Evolutionary conservation across 768 basidiomycete species (phyloP).

Genomic region (Favolaschia claudopus): DNA sequence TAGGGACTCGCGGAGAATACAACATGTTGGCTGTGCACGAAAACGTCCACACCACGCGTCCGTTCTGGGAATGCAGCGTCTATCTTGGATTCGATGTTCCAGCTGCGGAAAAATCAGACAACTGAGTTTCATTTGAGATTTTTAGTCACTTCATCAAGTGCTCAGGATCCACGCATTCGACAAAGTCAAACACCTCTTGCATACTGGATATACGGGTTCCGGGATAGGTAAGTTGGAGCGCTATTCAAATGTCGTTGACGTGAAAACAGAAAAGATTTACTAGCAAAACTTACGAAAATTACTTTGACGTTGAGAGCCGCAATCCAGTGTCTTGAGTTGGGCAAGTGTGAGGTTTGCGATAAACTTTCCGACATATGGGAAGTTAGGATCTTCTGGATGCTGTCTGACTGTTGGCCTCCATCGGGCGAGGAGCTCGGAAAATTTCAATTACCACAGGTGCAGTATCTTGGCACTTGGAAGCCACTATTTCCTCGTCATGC

Average conservation of each 20-base stretch:
- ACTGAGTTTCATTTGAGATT: background rate
- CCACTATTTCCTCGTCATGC: conserved; percentile 75
- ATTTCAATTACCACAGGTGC: conserved; percentile 57
- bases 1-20: conserved; percentile 69
- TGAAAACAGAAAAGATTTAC: background rate
- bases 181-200: conserved; percentile 78
- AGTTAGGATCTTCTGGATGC: conserved; percentile 65
- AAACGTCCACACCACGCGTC: conserved; percentile 63
- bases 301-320: conserved; percentile 70
- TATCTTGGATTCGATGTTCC: conserved; percentile 86
- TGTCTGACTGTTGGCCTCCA: conserved; percentile 32
- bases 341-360: conserved; percentile 81
- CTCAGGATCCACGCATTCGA: conserved; percentile 71
- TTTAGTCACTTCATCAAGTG: conserved; percentile 55
- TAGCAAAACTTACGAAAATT: conserved; percentile 59
- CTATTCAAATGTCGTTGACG: conserved; percentile 39
- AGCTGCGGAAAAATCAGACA: conserved; percentile 1
- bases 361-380: conserved; percentile 80
- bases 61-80: conserved; percentile 59
- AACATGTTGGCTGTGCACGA: conserved; percentile 67
- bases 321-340: conserved; percentile 83
- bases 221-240: conserved; percentile 70
- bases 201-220: conserved; percentile 78
- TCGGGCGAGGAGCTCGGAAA: background rate
- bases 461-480: conserved; percentile 76